A percentile compares a stretch with the other conserved stretches of the same genome.
Evolutionary conservation across 371 early-diverging fungal genomes (phyloP).

Genomic region (Rhizomucor miehei): DNA sequence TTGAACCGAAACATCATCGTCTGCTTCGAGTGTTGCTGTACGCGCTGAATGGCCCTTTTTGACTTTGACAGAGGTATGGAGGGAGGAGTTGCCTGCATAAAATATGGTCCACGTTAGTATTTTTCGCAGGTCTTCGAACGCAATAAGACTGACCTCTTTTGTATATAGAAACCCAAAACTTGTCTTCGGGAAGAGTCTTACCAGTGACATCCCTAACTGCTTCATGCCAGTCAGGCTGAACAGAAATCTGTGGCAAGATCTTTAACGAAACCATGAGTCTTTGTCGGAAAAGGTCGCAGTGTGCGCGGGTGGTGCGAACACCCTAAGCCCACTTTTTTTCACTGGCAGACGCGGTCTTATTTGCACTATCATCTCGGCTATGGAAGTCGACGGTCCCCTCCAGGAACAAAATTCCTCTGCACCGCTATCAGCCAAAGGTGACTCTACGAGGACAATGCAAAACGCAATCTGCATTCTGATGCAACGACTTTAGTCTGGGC

Average conservation of each 20-base stretch:
- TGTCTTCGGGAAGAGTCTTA: slow-evolving; percentile 19
- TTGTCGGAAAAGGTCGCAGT: no score
- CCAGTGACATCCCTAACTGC: slow-evolving; percentile 31
- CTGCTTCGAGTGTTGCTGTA: slow-evolving; percentile 5
- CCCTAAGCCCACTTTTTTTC: no score
- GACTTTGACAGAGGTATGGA: slow-evolving; percentile 7
- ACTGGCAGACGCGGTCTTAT: no score
- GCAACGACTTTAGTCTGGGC: slow-evolving; percentile 37
- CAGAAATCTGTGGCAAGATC: slow-evolving; percentile 30
- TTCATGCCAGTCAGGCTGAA: slow-evolving; percentile 44
- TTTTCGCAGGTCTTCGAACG: not conserved
- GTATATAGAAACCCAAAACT: slow-evolving; percentile 59
- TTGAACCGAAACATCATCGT: slow-evolving; percentile 2
- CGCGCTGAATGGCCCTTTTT: not conserved
- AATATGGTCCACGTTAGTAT: not conserved
- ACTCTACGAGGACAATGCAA: no score
- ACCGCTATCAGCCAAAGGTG: not conserved
- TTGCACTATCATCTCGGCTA: no score
- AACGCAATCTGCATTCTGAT: no score
- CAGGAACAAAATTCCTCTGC: no score
- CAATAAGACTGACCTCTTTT: slow-evolving; percentile 29
- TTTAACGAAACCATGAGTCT: no score
- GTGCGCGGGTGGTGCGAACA: no score
- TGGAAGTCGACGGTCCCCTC: no score
- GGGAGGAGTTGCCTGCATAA: slow-evolving; percentile 10